phyloP scores from a whole-genome alignment of 208 protist genomes.

The Acanthamoeba divionensis region DNA sequence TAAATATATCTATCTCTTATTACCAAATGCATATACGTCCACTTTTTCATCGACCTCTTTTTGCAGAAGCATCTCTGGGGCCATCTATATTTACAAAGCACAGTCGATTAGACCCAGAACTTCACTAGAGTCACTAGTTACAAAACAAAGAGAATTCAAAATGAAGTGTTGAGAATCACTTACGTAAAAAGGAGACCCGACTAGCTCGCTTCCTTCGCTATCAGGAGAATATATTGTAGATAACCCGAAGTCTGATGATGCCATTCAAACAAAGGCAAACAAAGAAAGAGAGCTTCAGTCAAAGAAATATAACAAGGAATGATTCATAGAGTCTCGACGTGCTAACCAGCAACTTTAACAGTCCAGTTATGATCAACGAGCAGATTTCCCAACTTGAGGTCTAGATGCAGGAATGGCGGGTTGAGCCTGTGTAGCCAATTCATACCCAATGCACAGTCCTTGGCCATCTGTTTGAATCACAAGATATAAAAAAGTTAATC shows the following conservation, averaged over 20 bases:
- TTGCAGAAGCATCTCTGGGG: conserved; percentile 18
- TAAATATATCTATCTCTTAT: no score
- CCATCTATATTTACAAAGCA: background rate
- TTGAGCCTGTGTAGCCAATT: conserved; percentile 43
- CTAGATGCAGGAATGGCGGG: conserved; percentile 28
- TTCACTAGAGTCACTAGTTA: background rate
- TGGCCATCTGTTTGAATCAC: background rate
- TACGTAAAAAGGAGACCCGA: conserved; percentile 40
- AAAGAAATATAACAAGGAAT: background rate
- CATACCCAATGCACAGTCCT: conserved; percentile 45
- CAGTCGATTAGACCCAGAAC: background rate
- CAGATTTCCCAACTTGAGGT: conserved; percentile 33
- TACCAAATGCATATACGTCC: conserved; percentile 32
- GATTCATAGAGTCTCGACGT: no score
- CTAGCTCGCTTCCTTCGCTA: background rate
- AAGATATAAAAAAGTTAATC: no score
- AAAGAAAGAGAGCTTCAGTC: background rate
- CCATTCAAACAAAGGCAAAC: no score
- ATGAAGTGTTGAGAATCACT: background rate
- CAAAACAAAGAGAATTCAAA: background rate
- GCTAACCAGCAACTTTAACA: conserved; percentile 29
- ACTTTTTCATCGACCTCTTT: conserved; percentile 34
- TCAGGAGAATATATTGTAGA: conserved; percentile 6
- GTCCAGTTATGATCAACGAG: conserved; percentile 43
- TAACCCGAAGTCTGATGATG: conserved; percentile 5